phyloP scores from a whole-genome alignment of 805 yeast genomes.

The Torulaspora microellipsoides region DNA sequence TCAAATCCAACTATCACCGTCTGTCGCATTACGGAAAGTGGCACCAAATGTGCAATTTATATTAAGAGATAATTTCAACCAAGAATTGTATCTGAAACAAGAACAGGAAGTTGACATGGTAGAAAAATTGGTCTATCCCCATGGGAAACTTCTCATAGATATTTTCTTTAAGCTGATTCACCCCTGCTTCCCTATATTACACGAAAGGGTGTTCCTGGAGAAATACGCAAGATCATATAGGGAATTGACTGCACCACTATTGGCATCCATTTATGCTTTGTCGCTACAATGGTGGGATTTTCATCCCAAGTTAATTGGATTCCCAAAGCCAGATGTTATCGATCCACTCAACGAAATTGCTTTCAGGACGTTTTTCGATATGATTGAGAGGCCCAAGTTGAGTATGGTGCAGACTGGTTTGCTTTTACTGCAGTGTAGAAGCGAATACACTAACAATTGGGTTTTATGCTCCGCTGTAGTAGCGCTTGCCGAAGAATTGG shows the following conservation, averaged over 20 bases:
- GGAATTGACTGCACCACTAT: conserved; percentile 83
- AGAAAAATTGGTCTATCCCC: conserved; percentile 85
- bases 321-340: conserved; percentile 69
- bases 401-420: conserved; percentile 91
- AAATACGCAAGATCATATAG: conserved; percentile 87
- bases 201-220: conserved; percentile 85
- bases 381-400: conserved; percentile 79
- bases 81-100: conserved; percentile 60
- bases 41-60: conserved; percentile 72
- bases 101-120: conserved; percentile 78
- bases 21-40: conserved; percentile 71
- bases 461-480: conserved; percentile 81
- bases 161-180: conserved; percentile 81
- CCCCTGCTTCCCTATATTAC: conserved; percentile 87
- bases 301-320: conserved; percentile 62
- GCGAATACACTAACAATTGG: conserved; percentile 71
- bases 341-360: conserved; percentile 67
- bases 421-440: conserved; percentile 56
- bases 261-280: conserved; percentile 84
- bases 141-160: conserved; percentile 76
- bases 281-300: conserved; percentile 93
- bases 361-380: conserved; percentile 58
- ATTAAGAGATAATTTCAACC: conserved; percentile 74
- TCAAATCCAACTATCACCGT: conserved; percentile 68
- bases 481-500: conserved; percentile 83